Evolutionary conservation across 2,329 filamentous ascomycete species (phyloP).

Genomic region (Talaromyces albobiverticillius): DNA sequence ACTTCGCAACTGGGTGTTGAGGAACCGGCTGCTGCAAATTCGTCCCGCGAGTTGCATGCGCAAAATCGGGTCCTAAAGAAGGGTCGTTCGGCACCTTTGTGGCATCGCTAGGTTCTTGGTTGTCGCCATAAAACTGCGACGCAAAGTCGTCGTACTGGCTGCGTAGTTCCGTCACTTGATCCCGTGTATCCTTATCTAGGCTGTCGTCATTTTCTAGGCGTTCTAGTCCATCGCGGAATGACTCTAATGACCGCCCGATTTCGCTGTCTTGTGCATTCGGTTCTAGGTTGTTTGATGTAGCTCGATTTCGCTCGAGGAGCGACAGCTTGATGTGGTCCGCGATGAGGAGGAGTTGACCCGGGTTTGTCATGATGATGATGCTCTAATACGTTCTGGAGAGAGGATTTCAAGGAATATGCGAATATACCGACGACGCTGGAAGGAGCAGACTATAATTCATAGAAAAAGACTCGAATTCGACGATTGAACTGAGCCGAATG

Average conservation of each 20-base stretch:
- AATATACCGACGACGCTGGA: background rate
- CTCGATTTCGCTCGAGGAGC: conserved; percentile 84
- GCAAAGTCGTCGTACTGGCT: conserved; percentile 74
- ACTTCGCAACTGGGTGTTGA: conserved; percentile 57
- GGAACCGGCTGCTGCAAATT: conserved; percentile 42
- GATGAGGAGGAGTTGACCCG: conserved; percentile 80
- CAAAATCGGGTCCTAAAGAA: conserved; percentile 61
- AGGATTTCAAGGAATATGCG: background rate
- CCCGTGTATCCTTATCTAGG: conserved; percentile 52
- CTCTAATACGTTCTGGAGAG: background rate
- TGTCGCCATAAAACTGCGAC: conserved; percentile 72
- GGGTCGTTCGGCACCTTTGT: conserved; percentile 62
- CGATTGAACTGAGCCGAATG: background rate
- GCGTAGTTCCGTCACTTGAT: conserved; percentile 66
- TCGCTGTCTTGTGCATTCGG: conserved; percentile 81
- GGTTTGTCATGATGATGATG: conserved; percentile 45
- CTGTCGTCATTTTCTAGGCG: conserved; percentile 58
- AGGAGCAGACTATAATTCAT: background rate
- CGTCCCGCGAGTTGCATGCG: conserved; percentile 51
- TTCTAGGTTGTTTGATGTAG: conserved; percentile 74
- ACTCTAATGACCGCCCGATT: conserved; percentile 83
- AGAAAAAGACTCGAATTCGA: background rate
- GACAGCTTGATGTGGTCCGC: conserved; percentile 97
- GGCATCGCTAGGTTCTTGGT: conserved; percentile 47
- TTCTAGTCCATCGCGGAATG: conserved; percentile 76